Evolutionary conservation across 2,329 filamentous ascomycete genomes (phyloP), one percentile per base, ranked within the genome.

Genomic region (Endoconidiophora laricicola): DNA sequence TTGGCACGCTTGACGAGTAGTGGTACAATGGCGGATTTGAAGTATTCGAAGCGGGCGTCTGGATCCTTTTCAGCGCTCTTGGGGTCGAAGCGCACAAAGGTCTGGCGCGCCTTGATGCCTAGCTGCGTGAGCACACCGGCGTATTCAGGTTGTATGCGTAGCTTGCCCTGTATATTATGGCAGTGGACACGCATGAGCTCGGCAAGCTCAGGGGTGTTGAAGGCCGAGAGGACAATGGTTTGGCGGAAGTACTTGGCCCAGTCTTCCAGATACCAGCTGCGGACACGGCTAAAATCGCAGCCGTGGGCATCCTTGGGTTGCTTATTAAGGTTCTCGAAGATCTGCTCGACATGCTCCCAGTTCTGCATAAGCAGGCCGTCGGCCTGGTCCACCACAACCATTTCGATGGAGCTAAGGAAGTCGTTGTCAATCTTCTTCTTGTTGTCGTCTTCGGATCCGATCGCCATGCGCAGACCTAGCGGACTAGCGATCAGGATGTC

Each of bases 321-420:
- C 20, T 83, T 72, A 62, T 98, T 98, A 55, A 98, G 74, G 62
- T 94, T 86, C 55, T 86, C 79, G 60, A 96, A 88, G 58, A 95
- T 83, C 62, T 84, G 85, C 62, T 93, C 85, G 54, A 95, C 77
- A 61, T 98, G 90, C 60, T 95, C 87, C 88, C 90, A 96, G 63
- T 94, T 96, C 63, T 98, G 91, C 87, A 95, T 95, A 6, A 94
- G 76, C 40, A 95, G 75, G 0, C 87, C 87, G 63, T 96, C 88
- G 10, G 86, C 83, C 65, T 96, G 88, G 62, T 98, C 91, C 54
- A 94, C 73, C 44, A 96, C 72, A 29, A 91, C 79, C 47, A 98
- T 66, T 65, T 98, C 91, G 58, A 98, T 85, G 1, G 90, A 96
- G 52, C 84, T 90, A 12, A 98, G 72, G 61, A 94, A 98, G 64